Evolutionary conservation across 2,329 filamentous ascomycete species (phyloP), one percentile per base, ranked within the genome.

Genomic region (Bipolaris bicolor): DNA sequence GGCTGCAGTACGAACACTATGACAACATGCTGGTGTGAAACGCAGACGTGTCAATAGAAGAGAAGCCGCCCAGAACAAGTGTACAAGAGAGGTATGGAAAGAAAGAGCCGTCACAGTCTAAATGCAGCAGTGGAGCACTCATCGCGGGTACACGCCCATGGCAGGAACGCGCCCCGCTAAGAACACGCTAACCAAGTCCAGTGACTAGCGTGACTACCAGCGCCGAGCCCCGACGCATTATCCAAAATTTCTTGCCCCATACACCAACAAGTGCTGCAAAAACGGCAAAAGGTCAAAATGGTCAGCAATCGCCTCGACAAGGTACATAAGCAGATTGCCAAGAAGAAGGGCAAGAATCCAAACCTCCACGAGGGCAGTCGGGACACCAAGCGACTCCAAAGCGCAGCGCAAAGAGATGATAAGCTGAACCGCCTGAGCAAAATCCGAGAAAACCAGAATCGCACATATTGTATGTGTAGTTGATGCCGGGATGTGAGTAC

Each of bases 331-430:
- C 87, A 92, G 63, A 94, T 98, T 63, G 82, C 87, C 33, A 97
- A 96, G 81, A 97, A 97, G 84, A 87, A 90, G 65, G 86, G 87
- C 63, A 86, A 87, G 37, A 84, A 91, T 45, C 88, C 88, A 29
- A 84, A 89, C 11, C 83, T 98, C 20, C 94, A 98, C 72, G 90
- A 92, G 77, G 92, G 92, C 75, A 97, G 92, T 59, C 85, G 95
- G 65, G 91, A 98, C 80, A 90, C 92, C 3, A 86, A 89, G 71
- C 86, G 91, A 49, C 81, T 98, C 62, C 89, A 92, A 74, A 86
- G 88, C 68, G 95, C 95, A 18, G 86, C 86, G 60, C 84, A 88
- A 62, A 85, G 95, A 76, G 93, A 97, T 70, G 89, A 95, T 69
- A 91, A 91, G 73, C 83, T 99, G 34, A 86, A 87, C 65, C 90